Percentiles rank a stretch among this genome's conserved stretches.
phyloP scores from a whole-genome alignment of 2,329 filamentous ascomycete species.

The Xylariaceae sp. region DNA sequence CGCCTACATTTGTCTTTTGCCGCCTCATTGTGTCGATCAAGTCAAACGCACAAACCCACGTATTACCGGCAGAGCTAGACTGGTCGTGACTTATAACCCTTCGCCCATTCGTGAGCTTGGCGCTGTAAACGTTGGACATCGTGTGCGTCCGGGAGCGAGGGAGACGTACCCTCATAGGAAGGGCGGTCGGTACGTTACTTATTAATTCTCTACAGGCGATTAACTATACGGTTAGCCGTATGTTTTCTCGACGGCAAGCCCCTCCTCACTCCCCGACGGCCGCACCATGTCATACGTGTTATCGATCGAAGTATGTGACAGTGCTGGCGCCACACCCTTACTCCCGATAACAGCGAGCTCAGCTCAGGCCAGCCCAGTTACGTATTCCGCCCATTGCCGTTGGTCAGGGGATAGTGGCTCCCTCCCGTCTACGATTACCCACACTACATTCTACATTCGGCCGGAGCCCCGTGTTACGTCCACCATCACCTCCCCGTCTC shows the following conservation, averaged over 20 bases:
- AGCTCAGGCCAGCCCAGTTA: slow-evolving; percentile 62
- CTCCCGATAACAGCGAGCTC: slow-evolving; percentile 44
- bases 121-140: slow-evolving; percentile 20
- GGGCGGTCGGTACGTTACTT: slow-evolving; percentile 51
- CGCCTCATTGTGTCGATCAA: slow-evolving; percentile 36
- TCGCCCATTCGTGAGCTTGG: slow-evolving; percentile 48
- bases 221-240: slow-evolving; percentile 64
- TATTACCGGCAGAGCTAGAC: slow-evolving; percentile 45
- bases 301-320: slow-evolving; percentile 51
- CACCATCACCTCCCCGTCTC: slow-evolving; percentile 37
- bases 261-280: slow-evolving; percentile 49
- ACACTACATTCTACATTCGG: slow-evolving; percentile 46
- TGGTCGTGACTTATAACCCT: slow-evolving; percentile 46
- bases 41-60: slow-evolving; percentile 35
- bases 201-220: slow-evolving; percentile 44
- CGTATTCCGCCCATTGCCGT: slow-evolving; percentile 60
- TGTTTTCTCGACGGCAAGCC: slow-evolving; percentile 62
- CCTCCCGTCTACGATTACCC: slow-evolving; percentile 52
- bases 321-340: too few species aligned
- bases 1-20: slow-evolving; percentile 3
- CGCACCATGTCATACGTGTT: slow-evolving; percentile 64
- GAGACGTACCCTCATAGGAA: slow-evolving; percentile 72
- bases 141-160: slow-evolving; percentile 31
- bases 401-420: neutral
- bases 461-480: slow-evolving; percentile 62